Base-by-base conservation (phyloP, 2,329 filamentous ascomycete genomes). In the Sclerotinia spermophila region DNA sequence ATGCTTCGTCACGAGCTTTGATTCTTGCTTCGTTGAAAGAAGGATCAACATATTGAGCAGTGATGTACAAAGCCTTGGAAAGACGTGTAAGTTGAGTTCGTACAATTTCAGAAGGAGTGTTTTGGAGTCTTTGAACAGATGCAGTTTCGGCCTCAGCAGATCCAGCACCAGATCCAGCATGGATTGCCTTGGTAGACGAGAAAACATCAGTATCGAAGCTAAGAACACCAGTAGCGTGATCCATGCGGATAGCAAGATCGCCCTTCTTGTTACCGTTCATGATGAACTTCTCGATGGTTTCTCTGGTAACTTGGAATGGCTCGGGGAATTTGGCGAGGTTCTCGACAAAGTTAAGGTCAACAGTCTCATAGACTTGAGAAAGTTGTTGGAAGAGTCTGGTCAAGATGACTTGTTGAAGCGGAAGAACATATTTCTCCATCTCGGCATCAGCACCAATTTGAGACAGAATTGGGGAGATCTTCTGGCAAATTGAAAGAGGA, bases 211-310 rank as follows among this genome's bases (percentile, higher is more conserved):
- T 96, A 81, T 99, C 96, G 78, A 99, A 99, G 81, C 94, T 97
- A 72, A 99, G 88, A 65, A 97, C 92, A 72, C 96, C 94, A 68
- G 94, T 95, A 73, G 94, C 94, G 80, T 99, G 96, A 80, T 98
- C 93, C 82, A 98, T 93, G 73, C 96, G 94, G 77, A 99, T 96
- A 68, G 96, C 92, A 60, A 99, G 87, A 78, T 99, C 96, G 71
- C 96, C 96, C 88, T 99, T 99, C 89, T 99, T 99, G 88, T 97
- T 98, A 74, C 96, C 96, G 82, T 99, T 99, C 96, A 99, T 99
- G 86, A 99, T 98, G 86, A 99, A 99, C 85, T 98, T 99, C 86
- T 99, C 96, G 76, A 99, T 96, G 73, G 93, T 97, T 75, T 91
- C 89, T 68, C 92, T 90, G 74, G 88, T 92, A 76, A 98, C 94